Conservation (phyloP, 1,139 yeast species). For the Eremothecium coryli region DNA sequence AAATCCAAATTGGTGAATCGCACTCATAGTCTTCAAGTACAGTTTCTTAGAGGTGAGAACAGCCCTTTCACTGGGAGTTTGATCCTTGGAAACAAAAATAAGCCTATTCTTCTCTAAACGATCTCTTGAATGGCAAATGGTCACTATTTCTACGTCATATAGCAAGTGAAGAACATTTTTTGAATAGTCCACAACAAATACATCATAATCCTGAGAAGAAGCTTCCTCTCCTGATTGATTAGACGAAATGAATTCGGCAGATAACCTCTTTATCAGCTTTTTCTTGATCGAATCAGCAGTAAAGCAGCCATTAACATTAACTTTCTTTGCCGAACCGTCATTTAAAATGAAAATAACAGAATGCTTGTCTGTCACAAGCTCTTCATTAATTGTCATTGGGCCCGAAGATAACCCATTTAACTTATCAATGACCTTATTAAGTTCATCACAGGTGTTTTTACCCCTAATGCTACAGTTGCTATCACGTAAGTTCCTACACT, state of each 20-base stretch:
- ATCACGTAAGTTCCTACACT: constrained; percentile 22
- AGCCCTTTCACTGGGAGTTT: constrained; percentile 58
- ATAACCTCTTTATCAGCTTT: constrained; percentile 55
- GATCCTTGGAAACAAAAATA: constrained; percentile 56
- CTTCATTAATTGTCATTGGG: constrained; percentile 21
- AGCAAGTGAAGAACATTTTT: constrained; percentile 44
- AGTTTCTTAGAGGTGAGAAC: constrained; percentile 52
- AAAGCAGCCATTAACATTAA: constrained; percentile 71
- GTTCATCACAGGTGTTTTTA: constrained; percentile 32
- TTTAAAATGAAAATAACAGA: constrained; percentile 61
- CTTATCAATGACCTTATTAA: constrained; percentile 29
- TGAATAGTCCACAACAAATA: constrained; percentile 38
- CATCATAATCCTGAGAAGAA: constrained; percentile 41
- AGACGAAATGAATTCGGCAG: constrained; percentile 24
- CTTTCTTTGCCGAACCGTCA: constrained; percentile 65
- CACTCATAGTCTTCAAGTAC: constrained; percentile 22
- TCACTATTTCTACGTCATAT: constrained; percentile 71
- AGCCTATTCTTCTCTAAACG: constrained; percentile 64
- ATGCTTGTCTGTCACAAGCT: constrained; percentile 33
- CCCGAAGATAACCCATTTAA: constrained; percentile 16
- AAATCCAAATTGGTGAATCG: constrained; percentile 14
- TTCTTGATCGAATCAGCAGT: constrained; percentile 72
- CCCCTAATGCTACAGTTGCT: constrained; percentile 11
- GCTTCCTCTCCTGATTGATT: constrained; percentile 32
- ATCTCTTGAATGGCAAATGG: constrained; percentile 70